Evolutionary conservation across 2,329 filamentous ascomycete genomes (phyloP).

Genomic region (Nigrospora sphaerica): DNA sequence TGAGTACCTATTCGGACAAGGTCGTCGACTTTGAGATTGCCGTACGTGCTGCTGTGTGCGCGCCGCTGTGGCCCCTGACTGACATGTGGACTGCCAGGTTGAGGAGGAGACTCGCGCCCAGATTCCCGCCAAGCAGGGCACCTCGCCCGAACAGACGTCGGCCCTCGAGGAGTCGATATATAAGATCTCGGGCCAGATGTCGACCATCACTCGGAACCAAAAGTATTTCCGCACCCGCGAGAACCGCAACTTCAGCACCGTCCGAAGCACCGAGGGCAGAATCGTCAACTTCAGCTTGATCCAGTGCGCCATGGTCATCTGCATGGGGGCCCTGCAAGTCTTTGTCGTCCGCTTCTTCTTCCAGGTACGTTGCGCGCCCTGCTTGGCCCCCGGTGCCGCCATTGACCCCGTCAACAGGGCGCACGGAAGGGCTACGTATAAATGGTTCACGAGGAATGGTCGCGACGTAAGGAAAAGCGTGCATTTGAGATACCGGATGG

Average conservation of each 20-base stretch:
- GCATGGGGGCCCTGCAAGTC: conserved; percentile 93
- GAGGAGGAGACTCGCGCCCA: conserved; percentile 81
- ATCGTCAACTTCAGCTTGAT: conserved; percentile 98
- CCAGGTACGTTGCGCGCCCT: conserved; percentile 50
- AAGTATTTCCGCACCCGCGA: conserved; percentile 99
- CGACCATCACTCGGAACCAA: conserved; percentile 91
- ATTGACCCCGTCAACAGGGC: conserved; percentile 32
- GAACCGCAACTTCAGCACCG: conserved; percentile 98
- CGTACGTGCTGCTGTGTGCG: conserved; percentile 41
- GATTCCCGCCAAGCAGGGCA: conserved; percentile 82
- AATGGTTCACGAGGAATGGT: conserved; percentile 20
- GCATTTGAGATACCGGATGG: conserved; percentile 5
- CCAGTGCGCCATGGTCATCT: conserved; percentile 83
- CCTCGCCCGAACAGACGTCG: conserved; percentile 80
- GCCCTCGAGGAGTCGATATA: conserved; percentile 89
- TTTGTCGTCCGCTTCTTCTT: conserved; percentile 99
- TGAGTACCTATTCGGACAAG: conserved; percentile 97
- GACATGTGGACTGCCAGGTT: conserved; percentile 47
- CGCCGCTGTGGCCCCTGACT: conserved; percentile 5
- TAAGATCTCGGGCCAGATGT: conserved; percentile 88
- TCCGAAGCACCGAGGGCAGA: conserved; percentile 87
- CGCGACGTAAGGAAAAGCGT: conserved; percentile 15
- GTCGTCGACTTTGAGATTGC: conserved; percentile 97
- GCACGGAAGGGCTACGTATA: conserved; percentile 64
- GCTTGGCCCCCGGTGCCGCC: background rate